Percentiles rank a stretch among this genome's conserved stretches.
phyloP scores from a whole-genome alignment of 805 yeast species.

The Candida adriatica region DNA sequence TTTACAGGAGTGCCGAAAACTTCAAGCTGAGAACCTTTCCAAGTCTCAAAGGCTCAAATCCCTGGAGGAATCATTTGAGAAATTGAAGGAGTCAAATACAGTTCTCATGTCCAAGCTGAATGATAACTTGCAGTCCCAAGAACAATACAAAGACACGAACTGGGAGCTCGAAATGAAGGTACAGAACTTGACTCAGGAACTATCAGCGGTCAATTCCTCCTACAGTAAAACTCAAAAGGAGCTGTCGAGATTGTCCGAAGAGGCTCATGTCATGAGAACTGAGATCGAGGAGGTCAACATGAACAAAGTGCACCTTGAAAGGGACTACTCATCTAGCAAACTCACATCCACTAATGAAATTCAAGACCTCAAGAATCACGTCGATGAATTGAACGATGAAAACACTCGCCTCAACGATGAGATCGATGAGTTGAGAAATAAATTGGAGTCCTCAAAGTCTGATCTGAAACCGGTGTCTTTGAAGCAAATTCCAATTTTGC shows the following conservation, averaged over 20 bases:
- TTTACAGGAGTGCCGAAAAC: constrained; percentile 60
- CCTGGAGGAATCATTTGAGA: constrained; percentile 36
- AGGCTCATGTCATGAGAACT: constrained; percentile 32
- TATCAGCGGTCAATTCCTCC: constrained; percentile 33
- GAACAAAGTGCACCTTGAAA: constrained; percentile 33
- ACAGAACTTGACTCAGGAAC: constrained; percentile 28
- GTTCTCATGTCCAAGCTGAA: constrained; percentile 17
- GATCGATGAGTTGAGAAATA: constrained; percentile 22
- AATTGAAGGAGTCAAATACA: constrained; percentile 18
- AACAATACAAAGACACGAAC: constrained; percentile 48
- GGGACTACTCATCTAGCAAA: constrained; percentile 32
- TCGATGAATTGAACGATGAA: constrained; percentile 60
- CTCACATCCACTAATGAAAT: constrained; percentile 34
- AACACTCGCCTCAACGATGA: constrained; percentile 50
- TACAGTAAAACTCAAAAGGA: constrained; percentile 33
- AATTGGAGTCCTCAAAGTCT: constrained; percentile 13
- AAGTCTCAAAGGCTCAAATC: constrained; percentile 34
- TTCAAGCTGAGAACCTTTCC: constrained; percentile 57
- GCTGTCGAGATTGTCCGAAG: constrained; percentile 32
- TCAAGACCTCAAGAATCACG: constrained; percentile 40
- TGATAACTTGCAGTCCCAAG: constrained; percentile 31
- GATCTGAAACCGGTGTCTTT: constrained; percentile 13
- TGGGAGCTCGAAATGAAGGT: constrained; percentile 59
- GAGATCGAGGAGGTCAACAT: constrained; percentile 42
- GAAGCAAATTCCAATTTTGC: constrained; percentile 17